A percentile compares a stretch with the other conserved stretches of the same genome.
Evolutionary conservation across 331 rosid species (phyloP).

Genomic region (Pyrus hybrid): DNA sequence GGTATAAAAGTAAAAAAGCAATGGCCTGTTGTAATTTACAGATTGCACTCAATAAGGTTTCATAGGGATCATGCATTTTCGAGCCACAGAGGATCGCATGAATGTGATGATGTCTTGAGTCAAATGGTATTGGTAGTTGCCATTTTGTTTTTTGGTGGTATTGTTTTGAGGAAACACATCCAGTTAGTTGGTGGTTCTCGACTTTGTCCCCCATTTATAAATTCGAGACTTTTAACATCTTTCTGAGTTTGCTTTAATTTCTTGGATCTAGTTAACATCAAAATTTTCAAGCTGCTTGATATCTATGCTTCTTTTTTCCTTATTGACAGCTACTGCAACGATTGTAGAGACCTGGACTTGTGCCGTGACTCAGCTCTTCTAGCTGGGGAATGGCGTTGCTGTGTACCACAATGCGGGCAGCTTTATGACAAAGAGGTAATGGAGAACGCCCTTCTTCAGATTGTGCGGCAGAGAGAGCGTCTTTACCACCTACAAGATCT

Average conservation of each 20-base stretch:
- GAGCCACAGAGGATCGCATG: neutral
- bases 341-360: constrained; percentile 52
- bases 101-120: neutral
- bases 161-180: neutral
- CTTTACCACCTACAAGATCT: constrained; percentile 48
- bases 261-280: neutral
- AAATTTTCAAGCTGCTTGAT: neutral
- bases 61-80: neutral
- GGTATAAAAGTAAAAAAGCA: constrained; percentile 28
- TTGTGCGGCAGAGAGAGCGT: constrained; percentile 53
- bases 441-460: constrained; percentile 61
- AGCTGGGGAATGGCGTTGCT: constrained; percentile 75
- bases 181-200: neutral
- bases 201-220: neutral
- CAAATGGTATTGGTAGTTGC: neutral
- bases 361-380: constrained; percentile 40
- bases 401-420: constrained; percentile 82
- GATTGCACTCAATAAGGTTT: neutral
- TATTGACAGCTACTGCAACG: constrained; percentile 41
- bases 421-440: constrained; percentile 76
- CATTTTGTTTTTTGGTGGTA: neutral
- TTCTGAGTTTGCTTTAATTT: neutral
- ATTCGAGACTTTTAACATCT: neutral
- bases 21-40: neutral
- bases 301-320: neutral